Evolutionary conservation across 2,329 filamentous ascomycete genomes (phyloP), one percentile per base, ranked within the genome.

Genomic region (Trichoderma breve): DNA sequence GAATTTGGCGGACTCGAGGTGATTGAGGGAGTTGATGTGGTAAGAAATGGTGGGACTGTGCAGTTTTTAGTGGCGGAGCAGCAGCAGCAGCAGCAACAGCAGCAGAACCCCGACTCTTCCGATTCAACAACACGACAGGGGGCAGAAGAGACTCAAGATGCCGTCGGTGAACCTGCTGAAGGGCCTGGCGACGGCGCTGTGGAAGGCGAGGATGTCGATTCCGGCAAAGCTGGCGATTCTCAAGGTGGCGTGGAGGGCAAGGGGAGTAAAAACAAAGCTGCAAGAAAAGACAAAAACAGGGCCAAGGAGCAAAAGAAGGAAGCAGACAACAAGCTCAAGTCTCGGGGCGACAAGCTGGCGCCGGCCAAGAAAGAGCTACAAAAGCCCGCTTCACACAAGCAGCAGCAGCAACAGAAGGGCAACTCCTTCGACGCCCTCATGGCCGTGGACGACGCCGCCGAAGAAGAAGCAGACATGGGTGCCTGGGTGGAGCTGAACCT

Each of bases 1-100:
- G 96, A 96, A 0, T 98, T 99, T 80, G 97, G 91, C 77, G 94
- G 93, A 0, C 83, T 99, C 2, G 94, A 99, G 78, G 95, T 98
- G 77, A 91, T 98, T 61, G 93, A 97, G 18, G 94, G 93, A 66
- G 93, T 99, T 1, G 93, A 97, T 34, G 86, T 99, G n/a, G 84
- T 97, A 55, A 89, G 87, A 73, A 86, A 91, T 34, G 90, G 89
- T 8, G 83, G 86, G 67, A 86, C 83, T 6, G 81, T 91, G 32
- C 84, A 87, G 77, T 91, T 91, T 81, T 83, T 91, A 76, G 79
- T 84, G 47, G 75, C 74, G 28, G 75, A 77, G 70, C 71, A 70
- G 66, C 71, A 68, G 39, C 63, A 60, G 57, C 71, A 68, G 61
- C 71, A 68, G 43, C 63, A 60, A 53, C 71, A 68, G 36, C 64